phyloP scores from a whole-genome alignment of 139 green algal genomes.

The Coelastrella sp. region DNA sequence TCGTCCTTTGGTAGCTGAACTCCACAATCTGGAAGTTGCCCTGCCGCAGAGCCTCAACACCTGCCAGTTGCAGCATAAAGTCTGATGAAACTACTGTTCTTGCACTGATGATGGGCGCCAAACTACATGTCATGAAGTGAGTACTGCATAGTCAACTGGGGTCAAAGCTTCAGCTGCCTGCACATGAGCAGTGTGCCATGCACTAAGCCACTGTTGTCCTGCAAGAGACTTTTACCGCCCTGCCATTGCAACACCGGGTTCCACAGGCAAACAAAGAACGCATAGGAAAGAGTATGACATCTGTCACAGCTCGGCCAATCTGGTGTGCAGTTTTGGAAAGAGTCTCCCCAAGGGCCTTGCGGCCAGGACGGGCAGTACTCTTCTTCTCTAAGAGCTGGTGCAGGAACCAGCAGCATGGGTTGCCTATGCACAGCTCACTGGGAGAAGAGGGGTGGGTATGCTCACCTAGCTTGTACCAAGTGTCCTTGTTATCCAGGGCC shows the following conservation, averaged over 20 bases:
- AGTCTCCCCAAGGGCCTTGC: too few relatives aligned
- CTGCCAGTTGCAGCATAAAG: not conserved
- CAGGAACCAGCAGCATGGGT: not conserved
- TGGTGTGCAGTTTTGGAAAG: too few relatives aligned
- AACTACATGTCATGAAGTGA: too few relatives aligned
- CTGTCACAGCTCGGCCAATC: too few relatives aligned
- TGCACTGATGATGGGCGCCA: not conserved
- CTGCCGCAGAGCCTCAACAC: slow-evolving; percentile 74
- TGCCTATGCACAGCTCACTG: not conserved
- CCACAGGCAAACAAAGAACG: too few relatives aligned
- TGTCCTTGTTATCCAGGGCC: slow-evolving; percentile 96
- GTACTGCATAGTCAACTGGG: too few relatives aligned
- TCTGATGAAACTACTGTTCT: not conserved
- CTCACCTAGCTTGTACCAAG: slow-evolving; percentile 91
- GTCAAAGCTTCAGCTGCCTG: too few relatives aligned
- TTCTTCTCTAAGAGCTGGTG: not conserved
- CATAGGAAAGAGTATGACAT: too few relatives aligned
- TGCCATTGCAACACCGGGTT: too few relatives aligned
- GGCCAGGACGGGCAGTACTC: not conserved
- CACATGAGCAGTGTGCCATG: too few relatives aligned
- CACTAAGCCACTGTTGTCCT: too few relatives aligned
- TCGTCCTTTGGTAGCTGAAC: slow-evolving; percentile 99
- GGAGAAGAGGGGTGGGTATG: not conserved
- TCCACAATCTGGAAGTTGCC: slow-evolving; percentile 99
- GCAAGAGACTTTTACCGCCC: too few relatives aligned